Evolutionary conservation across 306 rosid genomes (phyloP).

Genomic region (Luffa acutangula): DNA sequence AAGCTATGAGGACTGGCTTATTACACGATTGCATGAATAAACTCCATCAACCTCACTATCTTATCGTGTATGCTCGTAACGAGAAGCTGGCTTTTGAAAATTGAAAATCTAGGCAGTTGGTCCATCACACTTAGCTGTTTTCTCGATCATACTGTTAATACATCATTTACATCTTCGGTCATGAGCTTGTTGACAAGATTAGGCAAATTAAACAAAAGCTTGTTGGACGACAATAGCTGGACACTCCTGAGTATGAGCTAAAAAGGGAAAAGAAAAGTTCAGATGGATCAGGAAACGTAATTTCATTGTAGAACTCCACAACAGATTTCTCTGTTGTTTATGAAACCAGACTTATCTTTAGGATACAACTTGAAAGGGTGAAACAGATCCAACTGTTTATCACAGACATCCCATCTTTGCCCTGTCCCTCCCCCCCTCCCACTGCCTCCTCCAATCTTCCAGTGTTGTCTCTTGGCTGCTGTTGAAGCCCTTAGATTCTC

Average conservation of each 20-base stretch:
- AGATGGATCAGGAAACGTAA: slow-evolving; percentile 70
- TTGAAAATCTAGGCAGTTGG: background rate
- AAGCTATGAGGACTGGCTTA: background rate
- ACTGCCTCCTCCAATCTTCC: background rate
- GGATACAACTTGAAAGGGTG: slow-evolving; percentile 86
- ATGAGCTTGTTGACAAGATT: slow-evolving; percentile 14
- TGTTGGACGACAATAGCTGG: slow-evolving; percentile 68
- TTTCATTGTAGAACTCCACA: slow-evolving; percentile 69
- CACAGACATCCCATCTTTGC: slow-evolving; percentile 40
- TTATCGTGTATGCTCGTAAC: background rate
- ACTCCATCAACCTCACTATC: background rate
- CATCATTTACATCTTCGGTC: background rate
- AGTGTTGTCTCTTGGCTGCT: background rate
- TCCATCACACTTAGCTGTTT: background rate
- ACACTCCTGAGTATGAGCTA: slow-evolving; percentile 68
- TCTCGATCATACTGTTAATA: background rate
- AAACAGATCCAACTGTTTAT: slow-evolving; percentile 73
- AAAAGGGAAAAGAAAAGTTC: slow-evolving; percentile 25
- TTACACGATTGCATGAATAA: background rate
- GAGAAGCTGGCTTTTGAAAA: background rate
- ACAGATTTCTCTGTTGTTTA: slow-evolving; percentile 81
- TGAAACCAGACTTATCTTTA: slow-evolving; percentile 84
- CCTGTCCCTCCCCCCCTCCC: background rate
- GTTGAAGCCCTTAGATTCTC: background rate
- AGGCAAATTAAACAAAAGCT: slow-evolving; percentile 55